Evolutionary conservation across 441 rosid species (phyloP), one percentile per base, ranked within the genome.

Genomic region (Bruguiera hainesii): DNA sequence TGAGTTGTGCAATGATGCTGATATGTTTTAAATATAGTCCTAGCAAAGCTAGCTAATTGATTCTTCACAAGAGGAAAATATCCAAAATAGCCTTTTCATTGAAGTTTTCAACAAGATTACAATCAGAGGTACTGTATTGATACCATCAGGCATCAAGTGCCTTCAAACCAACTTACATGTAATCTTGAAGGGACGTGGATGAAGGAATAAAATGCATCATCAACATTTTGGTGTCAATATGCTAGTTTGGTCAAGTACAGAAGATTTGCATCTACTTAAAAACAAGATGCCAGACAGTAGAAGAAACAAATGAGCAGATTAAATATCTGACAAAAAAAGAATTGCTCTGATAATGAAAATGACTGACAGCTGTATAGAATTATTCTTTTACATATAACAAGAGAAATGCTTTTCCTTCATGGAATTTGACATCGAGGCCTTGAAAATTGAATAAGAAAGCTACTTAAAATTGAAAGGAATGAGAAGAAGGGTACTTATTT

Each of bases 131-230:
- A 6, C 15, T n/a, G 56, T 8, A 52, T n/a, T 20, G 28, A 52
- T n/a, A 52, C 6, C 5, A 52, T 21, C 56, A 52, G 28, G 48
- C 48, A 42, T 42, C 28, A 16, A 13, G 19, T 57, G 37, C 21
- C 28, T 57, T 57, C 30, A 19, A 30, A 56, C 25, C 48, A 58
- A 19, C 23, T 30, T 56, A 42, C 48, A 48, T 28, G 25, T 23
- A 20, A 21, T 13, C 65, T 73, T 73, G 76, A 69, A 67, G 19
- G 65, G 69, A 65, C 61, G 5, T 29, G 66, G 30, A 65, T 16
- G 30, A 60, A 51, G 49, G 70, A 49, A 65, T 65, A 42, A 20
- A 28, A 9, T 7, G 61, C 73, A 58, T 67, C 39, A 64, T 21
- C 35, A 7, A 56, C 4, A 23, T 51, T 64, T 56, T 56, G 64